These are phyloP conservation scores for Serendipita indica DNA, from an alignment of 768 basidiomycete species.

Conservation along the genomic window DNA sequence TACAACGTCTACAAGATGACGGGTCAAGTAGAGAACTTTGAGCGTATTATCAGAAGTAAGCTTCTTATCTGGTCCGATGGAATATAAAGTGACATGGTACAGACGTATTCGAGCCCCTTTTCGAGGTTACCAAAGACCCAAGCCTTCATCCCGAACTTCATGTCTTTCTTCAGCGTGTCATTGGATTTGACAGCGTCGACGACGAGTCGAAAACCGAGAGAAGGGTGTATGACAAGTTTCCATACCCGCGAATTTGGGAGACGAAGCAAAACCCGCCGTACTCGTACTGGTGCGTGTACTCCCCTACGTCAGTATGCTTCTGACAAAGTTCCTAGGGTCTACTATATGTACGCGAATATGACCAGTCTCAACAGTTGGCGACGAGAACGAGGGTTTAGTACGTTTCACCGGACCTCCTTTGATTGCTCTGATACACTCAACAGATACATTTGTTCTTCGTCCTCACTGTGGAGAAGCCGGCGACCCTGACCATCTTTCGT, in stretches of 20 bases:
- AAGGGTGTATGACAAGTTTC: constrained; percentile 85
- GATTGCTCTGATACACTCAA: too few species aligned
- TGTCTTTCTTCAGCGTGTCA: constrained; percentile 83
- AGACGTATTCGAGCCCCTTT: constrained; percentile 90
- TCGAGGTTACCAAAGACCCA: constrained; percentile 92
- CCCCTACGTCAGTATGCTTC: not conserved
- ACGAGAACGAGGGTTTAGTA: constrained; percentile 76
- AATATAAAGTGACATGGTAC: not conserved
- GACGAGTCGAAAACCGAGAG: constrained; percentile 93
- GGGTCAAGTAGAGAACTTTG: constrained; percentile 70
- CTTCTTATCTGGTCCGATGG: not conserved
- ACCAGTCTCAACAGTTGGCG: constrained; percentile 92
- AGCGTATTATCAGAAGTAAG: constrained; percentile 81
- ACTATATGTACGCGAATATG: constrained; percentile 97
- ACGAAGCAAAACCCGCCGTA: constrained; percentile 82
- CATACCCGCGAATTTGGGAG: constrained; percentile 82
- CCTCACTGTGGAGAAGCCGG: constrained; percentile 98
- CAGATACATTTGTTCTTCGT: constrained; percentile 92
- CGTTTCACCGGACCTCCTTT: too few species aligned
- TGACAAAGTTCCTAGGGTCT: constrained; percentile 44
- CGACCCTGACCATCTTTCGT: constrained; percentile 92
- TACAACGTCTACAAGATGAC: constrained; percentile 92
- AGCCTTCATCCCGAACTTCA: constrained; percentile 83
- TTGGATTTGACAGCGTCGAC: constrained; percentile 98
- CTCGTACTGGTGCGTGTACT: constrained; percentile 65